Evolutionary conservation across 1,139 yeast genomes (phyloP).

Genomic region (Magnusiomyces tetraspermus): DNA sequence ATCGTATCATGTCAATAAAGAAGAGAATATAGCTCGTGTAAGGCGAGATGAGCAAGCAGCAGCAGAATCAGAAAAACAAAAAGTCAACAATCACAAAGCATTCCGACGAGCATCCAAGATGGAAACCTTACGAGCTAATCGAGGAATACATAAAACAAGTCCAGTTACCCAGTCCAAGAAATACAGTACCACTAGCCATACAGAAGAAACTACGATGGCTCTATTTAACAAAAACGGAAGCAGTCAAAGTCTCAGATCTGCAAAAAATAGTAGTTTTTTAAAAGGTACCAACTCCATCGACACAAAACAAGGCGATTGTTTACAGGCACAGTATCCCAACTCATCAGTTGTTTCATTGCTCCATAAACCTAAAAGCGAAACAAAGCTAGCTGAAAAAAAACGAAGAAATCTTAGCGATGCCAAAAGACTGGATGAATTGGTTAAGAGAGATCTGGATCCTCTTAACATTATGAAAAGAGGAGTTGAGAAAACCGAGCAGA

Average conservation of each 20-base stretch:
- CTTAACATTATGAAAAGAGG: neutral
- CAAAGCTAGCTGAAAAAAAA: slow-evolving; percentile 6
- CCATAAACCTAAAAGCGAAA: slow-evolving; percentile 8
- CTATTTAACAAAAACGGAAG: no score
- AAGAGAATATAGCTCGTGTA: slow-evolving; percentile 27
- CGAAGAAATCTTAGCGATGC: neutral
- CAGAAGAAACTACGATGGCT: no score
- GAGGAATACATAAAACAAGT: neutral
- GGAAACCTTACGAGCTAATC: neutral
- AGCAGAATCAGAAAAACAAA: slow-evolving; percentile 14
- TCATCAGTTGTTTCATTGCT: neutral
- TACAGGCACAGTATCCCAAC: neutral
- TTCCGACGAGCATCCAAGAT: neutral
- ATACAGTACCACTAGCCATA: no score
- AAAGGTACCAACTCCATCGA: no score
- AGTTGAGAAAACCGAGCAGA: neutral
- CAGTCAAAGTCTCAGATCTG: no score
- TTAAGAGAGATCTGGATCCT: neutral
- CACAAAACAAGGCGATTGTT: neutral
- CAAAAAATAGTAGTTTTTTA: no score
- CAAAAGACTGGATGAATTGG: neutral
- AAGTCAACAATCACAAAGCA: slow-evolving; percentile 8
- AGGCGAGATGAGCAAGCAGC: slow-evolving; percentile 26
- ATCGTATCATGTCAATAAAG: slow-evolving; percentile 28
- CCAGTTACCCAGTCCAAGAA: neutral